Evolutionary conservation across 306 rosid species (phyloP), one percentile per base, ranked within the genome.

Genomic region (Comarum palustre): DNA sequence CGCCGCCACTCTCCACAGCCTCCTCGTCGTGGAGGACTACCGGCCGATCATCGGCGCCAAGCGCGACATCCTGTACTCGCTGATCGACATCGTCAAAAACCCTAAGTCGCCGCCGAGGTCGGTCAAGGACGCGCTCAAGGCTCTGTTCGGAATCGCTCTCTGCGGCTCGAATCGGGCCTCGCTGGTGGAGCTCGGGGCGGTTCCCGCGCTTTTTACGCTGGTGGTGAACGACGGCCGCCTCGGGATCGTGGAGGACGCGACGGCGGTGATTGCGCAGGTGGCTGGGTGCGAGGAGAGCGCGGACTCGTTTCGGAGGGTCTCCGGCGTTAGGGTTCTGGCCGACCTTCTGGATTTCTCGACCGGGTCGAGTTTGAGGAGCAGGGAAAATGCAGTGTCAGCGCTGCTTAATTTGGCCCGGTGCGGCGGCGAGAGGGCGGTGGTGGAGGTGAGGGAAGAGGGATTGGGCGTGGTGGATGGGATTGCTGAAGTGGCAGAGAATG

Each of bases 221-320:
- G 76, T 89, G 0, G 63, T 81, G 2, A 83, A 83, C 82, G 99
- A 84, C 25, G 84, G 89, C 5, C 73, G 90, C 55, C 77, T 82
- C 0, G 99, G 99, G 47, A 80, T 94, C 24, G 85, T 89, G 24
- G 99, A 94, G 79, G 99, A 94, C 20, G 86, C 95, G 0, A 87
- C 99, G 27, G 99, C 99, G 20, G 99, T 94, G 20, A 73, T 94
- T 0, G 96, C 99, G 5, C 99, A 94, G 82, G 82, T 94, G 5
- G 97, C 97, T 2, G 99, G 97, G 1, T 94, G 97, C 72, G 96
- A 87, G 24, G 99, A 94, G 67, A 87, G 97, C 72, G 90, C 66
- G 2, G 86, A 83, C 4, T 97, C 91, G 4, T 91, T 94, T 31
- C 64, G 75, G 31, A 82, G 71, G 76, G 86, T 80, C 0, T 79